Base-by-base conservation (phyloP, 2,329 filamentous ascomycete species). In the Byssochlamys sp. region DNA sequence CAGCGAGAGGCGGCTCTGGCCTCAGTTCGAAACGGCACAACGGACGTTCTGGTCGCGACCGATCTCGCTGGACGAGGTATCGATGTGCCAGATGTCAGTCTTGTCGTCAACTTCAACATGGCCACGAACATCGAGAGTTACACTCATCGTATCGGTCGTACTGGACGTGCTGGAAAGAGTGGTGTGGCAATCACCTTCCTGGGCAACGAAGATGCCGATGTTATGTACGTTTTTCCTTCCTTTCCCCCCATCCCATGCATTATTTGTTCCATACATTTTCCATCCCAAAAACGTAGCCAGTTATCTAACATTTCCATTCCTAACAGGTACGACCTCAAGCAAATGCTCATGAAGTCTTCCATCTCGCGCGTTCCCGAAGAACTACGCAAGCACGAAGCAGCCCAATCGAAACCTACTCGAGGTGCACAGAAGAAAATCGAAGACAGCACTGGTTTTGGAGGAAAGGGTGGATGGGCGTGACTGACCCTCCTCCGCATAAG, bases 41-140 rank as follows among this genome's bases (percentile, higher is more conserved):
- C 89, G 0, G 88, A 96, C 61, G 89, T 99, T 0, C 83, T 99
- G 39, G 94, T 99, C 55, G 94, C 94, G 0, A 99, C 94, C 1
- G 94, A 99, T 76, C 79, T 99, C 58, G 94, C 94, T 0, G 94
- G 92, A 61, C 86, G 94, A 79, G 94, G 94, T 90, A 96, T 99
- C 72, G 94, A 99, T 75, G 91, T 99, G 3, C 86, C 89, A 0
- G 94, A 97, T 69, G 94, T 99, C 48, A 89, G 84, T 61, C 82
- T 99, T 59, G 94, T 99, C 58, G 82, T 99, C 71, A 99, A 99
- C 78, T 99, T 97, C 83, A 99, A 97, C 80, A 97, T 99, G 94
- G 88, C 94, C 0, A 85, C 78, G 11, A 90, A 81, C 65, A 97
- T 99, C 64, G 94, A 99, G 77, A 88, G 84, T 69, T 99, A 99